These are phyloP conservation scores for Conticribra guillardii DNA, from an alignment of 108 stramenopile genomes.

Conservation along the genomic window DNA sequence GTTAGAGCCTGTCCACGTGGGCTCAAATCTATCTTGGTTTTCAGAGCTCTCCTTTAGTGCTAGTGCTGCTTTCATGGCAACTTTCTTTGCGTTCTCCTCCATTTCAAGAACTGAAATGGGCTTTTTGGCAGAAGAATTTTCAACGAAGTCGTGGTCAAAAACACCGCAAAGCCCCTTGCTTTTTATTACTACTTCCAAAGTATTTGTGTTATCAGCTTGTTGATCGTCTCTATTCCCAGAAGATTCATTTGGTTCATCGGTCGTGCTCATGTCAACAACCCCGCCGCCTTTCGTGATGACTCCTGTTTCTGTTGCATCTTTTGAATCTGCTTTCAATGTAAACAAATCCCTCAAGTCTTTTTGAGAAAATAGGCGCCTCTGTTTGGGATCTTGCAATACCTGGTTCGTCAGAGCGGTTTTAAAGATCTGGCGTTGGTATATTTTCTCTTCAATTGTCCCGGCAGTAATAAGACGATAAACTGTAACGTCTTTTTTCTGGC, in stretches of 20 bases:
- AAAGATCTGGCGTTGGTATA: conserved; percentile 99
- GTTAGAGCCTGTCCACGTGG: conserved; percentile 71
- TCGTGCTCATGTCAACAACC: conserved; percentile 48
- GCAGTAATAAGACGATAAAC: conserved; percentile 84
- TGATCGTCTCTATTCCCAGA: conserved; percentile 20
- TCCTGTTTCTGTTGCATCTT: conserved; percentile 72
- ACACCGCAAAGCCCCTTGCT: conserved; percentile 81
- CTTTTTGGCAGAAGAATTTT: conserved; percentile 45
- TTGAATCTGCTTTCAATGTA: conserved; percentile 76
- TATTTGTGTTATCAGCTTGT: conserved; percentile 47
- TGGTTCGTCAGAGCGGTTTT: conserved; percentile 94
- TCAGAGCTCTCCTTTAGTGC: conserved; percentile 61
- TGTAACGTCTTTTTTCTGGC: conserved; percentile 75
- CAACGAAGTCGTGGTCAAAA: conserved; percentile 65
- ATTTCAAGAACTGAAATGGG: conserved; percentile 62
- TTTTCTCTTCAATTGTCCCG: conserved; percentile 95
- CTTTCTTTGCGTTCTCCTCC: conserved; percentile 76
- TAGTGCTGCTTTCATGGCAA: conserved; percentile 64
- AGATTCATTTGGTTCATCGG: conserved; percentile 26
- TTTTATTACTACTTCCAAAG: conserved; percentile 70
- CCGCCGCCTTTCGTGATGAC: conserved; percentile 67
- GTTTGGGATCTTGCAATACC: conserved; percentile 90
- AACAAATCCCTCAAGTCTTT: conserved; percentile 91
- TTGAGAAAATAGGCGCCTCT: conserved; percentile 88
- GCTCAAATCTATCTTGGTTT: conserved; percentile 44